Evolutionary conservation across 1,139 yeast genomes (phyloP).

Genomic region (Taphrina flavorubra): DNA sequence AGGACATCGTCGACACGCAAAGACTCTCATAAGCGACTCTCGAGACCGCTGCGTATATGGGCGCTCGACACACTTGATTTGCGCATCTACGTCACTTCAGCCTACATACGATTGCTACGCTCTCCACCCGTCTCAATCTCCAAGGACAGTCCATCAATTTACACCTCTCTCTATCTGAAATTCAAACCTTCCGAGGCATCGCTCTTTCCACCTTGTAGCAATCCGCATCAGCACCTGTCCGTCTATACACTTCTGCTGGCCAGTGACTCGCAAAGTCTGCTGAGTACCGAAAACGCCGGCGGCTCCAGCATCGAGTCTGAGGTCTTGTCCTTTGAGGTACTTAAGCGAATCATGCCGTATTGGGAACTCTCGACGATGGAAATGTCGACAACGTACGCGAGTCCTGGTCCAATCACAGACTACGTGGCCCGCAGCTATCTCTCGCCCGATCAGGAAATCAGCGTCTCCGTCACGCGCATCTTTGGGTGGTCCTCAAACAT

Average conservation of each 20-base stretch:
- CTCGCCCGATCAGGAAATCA: conserved; percentile 14
- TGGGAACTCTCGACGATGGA: conserved; percentile 28
- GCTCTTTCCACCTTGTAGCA: neutral
- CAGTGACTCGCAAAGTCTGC: conserved; percentile 13
- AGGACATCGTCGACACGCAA: neutral
- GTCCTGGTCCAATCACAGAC: conserved; percentile 22
- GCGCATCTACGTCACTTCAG: conserved; percentile 20
- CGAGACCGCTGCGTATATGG: conserved; percentile 20
- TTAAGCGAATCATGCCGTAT: conserved; percentile 23
- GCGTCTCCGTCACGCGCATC: conserved; percentile 23
- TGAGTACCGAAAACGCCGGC: conserved; percentile 22
- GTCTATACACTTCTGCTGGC: conserved; percentile 13
- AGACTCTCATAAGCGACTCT: conserved; percentile 11
- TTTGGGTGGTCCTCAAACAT: conserved; percentile 22
- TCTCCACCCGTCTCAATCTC: conserved; percentile 13
- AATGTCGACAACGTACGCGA: conserved; percentile 18
- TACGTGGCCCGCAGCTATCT: conserved; percentile 14
- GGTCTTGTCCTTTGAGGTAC: conserved; percentile 19
- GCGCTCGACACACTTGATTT: conserved; percentile 13
- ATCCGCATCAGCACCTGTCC: conserved; percentile 18
- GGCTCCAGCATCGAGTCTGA: conserved; percentile 25
- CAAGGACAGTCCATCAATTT: conserved; percentile 4
- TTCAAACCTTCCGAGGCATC: conserved; percentile 13
- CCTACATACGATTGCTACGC: conserved; percentile 8
- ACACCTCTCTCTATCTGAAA: conserved; percentile 13